A percentile compares a stretch with the other conserved stretches of the same genome.
Evolutionary conservation across 768 basidiomycete species (phyloP).

Genomic region (Leccinum incarnatum): DNA sequence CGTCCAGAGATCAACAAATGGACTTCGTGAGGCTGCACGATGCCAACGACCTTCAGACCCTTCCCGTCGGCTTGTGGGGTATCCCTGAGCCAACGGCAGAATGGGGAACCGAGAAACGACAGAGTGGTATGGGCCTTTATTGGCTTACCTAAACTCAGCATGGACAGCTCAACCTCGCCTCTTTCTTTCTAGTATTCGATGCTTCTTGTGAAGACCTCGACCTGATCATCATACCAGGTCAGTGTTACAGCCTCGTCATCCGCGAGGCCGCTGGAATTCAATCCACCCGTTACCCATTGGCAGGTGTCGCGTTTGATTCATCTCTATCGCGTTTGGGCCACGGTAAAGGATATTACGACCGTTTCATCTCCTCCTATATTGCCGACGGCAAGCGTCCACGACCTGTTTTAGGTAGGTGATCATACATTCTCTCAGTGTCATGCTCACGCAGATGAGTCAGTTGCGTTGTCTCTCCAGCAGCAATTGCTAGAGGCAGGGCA

Average conservation of each 20-base stretch:
- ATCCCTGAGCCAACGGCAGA: constrained; percentile 62
- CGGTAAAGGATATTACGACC: constrained; percentile 83
- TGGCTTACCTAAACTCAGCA: constrained; percentile 1
- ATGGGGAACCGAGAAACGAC: constrained; percentile 44
- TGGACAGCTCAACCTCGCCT: constrained; percentile 1
- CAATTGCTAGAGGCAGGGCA: constrained; percentile 52
- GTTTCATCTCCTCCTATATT: constrained; percentile 60
- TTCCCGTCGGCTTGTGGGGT: constrained; percentile 69
- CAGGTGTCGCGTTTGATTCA: constrained; percentile 75
- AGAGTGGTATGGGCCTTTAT: constrained; percentile 45
- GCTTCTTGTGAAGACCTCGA: constrained; percentile 45
- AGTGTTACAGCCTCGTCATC: constrained; percentile 15
- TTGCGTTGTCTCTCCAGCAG: constrained; percentile 63
- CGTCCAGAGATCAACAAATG: constrained; percentile 48
- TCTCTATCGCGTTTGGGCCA: constrained; percentile 71
- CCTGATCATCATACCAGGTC: constrained; percentile 68
- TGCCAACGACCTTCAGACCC: constrained; percentile 51
- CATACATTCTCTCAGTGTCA: constrained; percentile 8
- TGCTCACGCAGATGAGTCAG: constrained; percentile 34
- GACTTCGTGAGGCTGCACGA: constrained; percentile 63
- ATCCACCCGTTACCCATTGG: constrained; percentile 7
- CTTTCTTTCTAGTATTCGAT: constrained; percentile 29
- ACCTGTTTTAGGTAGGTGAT: constrained; percentile 57
- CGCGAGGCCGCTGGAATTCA: constrained; percentile 9
- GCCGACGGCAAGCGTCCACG: constrained; percentile 37